Percentiles rank a stretch among this genome's conserved stretches.
Evolutionary conservation across 1,284 basidiomycete species (phyloP).

Genomic region (Leccinum cinnamomeum): DNA sequence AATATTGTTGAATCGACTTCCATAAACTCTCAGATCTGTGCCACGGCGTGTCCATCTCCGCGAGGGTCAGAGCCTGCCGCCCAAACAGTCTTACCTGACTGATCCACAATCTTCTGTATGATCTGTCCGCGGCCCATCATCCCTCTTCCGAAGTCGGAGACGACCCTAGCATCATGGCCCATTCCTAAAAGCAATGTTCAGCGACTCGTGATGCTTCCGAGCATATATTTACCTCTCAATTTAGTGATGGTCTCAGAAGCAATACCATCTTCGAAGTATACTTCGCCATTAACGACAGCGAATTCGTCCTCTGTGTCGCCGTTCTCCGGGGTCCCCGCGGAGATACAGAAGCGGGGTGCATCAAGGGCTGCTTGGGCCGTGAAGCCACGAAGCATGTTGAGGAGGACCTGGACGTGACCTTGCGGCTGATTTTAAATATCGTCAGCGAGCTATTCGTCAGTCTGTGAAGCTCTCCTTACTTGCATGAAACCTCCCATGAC

Average conservation of each 20-base stretch:
- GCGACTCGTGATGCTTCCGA: conserved; percentile 2
- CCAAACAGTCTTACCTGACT: conserved; percentile 73
- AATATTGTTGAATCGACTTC: conserved; percentile 10
- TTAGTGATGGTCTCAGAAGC: conserved; percentile 55
- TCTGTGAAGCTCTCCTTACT: conserved; percentile 35
- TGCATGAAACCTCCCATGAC: conserved; percentile 98
- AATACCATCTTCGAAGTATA: conserved; percentile 89
- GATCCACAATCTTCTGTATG: conserved; percentile 76
- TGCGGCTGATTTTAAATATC: conserved; percentile 56
- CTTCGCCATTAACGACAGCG: conserved; percentile 75
- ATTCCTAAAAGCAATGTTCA: conserved; percentile 49
- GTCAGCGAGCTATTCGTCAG: neutral
- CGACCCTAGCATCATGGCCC: conserved; percentile 80
- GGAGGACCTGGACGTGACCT: conserved; percentile 92
- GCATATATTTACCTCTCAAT: conserved; percentile 53
- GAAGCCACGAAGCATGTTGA: conserved; percentile 87
- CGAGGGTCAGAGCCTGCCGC: conserved; percentile 86
- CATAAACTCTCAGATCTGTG: conserved; percentile 63
- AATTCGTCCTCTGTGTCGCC: conserved; percentile 50
- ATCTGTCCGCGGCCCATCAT: conserved; percentile 94
- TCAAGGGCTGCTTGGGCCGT: conserved; percentile 85
- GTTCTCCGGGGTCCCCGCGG: conserved; percentile 74
- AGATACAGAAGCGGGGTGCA: conserved; percentile 95
- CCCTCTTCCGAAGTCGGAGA: conserved; percentile 60
- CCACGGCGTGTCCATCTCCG: conserved; percentile 84